Conservation (phyloP, 441 rosid species). For the Adansonia gregorii region DNA sequence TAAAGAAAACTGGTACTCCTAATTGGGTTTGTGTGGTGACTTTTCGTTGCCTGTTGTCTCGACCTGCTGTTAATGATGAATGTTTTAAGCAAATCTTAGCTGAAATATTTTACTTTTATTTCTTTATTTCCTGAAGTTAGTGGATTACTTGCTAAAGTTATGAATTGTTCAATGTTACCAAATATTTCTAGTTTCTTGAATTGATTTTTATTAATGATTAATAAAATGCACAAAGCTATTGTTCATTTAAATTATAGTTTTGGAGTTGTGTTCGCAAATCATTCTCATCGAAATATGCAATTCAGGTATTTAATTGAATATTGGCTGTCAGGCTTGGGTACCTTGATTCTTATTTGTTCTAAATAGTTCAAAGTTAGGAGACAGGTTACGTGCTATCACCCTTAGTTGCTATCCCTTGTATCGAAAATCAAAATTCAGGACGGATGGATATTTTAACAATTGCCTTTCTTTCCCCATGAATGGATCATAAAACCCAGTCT, state of each 20-base stretch:
- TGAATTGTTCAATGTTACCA: conserved; percentile 1
- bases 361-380: background rate
- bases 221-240: background rate
- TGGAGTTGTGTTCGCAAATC: background rate
- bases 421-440: background rate
- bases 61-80: background rate
- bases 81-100: background rate
- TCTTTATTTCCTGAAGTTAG: conserved; percentile 1
- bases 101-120: background rate
- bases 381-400: background rate
- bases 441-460: background rate
- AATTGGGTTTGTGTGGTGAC: background rate
- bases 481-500: background rate
- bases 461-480: background rate
- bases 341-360: conserved; percentile 11
- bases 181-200: background rate
- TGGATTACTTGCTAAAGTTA: background rate
- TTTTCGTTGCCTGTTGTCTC: background rate
- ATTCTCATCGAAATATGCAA: background rate
- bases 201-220: background rate
- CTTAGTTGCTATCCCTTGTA: background rate
- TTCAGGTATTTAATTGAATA: conserved; percentile 4
- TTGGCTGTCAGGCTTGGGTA: background rate
- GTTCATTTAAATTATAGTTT: conserved; percentile 19
- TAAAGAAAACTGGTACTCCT: background rate